Percentiles rank a stretch among this genome's conserved stretches.
These are phyloP conservation scores for Annona cherimola DNA, from an alignment of 164 flowering plant genomes.

Conservation along the genomic window DNA sequence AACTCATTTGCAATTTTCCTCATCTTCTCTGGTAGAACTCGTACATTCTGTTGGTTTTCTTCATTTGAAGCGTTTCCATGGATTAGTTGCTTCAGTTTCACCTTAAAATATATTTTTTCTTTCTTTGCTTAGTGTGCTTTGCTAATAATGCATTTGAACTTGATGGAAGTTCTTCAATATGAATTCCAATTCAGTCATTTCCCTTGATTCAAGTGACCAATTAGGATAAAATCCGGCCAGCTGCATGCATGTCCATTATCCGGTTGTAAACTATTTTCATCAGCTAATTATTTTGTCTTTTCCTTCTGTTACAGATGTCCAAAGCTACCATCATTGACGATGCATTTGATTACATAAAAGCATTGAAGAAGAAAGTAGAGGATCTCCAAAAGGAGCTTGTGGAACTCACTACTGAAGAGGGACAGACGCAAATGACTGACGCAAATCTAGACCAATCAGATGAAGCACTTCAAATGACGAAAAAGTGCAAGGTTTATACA, in stretches of 20 bases:
- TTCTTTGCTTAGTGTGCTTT: too few species aligned
- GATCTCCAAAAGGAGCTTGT: slow-evolving; percentile 44
- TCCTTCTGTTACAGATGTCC: slow-evolving; percentile 44
- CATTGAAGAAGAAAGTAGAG: slow-evolving; percentile 37
- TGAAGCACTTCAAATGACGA: neutral
- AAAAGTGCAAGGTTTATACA: neutral
- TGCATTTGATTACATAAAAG: slow-evolving; percentile 52
- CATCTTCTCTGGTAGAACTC: too few species aligned
- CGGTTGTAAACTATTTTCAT: too few species aligned
- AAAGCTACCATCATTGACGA: slow-evolving; percentile 62
- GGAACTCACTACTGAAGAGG: slow-evolving; percentile 39
- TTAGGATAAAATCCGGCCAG: neutral
- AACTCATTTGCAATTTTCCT: too few species aligned
- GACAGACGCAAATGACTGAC: slow-evolving; percentile 1
- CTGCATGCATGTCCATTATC: neutral
- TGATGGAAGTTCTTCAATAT: too few species aligned
- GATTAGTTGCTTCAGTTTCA: too few species aligned
- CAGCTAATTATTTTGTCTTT: neutral
- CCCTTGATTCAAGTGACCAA: neutral
- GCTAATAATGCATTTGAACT: too few species aligned
- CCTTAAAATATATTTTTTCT: too few species aligned
- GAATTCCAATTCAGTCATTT: too few species aligned
- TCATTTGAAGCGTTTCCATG: too few species aligned
- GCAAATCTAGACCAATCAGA: neutral
- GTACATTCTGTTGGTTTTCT: too few species aligned